Base-by-base conservation (phyloP, 2,329 filamentous ascomycete genomes). In the Plenodomus biglobosus region DNA sequence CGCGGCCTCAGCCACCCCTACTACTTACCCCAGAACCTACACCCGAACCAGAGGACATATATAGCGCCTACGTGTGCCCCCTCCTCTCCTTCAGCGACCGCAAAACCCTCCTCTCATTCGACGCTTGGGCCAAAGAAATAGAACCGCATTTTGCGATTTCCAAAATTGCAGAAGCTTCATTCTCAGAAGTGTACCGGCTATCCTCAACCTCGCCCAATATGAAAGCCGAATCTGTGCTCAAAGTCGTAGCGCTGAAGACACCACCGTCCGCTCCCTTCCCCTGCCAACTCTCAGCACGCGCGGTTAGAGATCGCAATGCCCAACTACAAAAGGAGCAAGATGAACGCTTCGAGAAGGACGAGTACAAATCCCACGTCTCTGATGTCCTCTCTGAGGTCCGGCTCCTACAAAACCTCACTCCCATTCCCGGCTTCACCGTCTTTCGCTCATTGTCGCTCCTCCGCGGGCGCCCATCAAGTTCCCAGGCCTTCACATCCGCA, bases 151-250 rank as follows among this genome's bases (percentile, higher is more conserved):
- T 80, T 53, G 63, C 75, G 32, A 75, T 86, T 35, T 73, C 75
- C 8, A 87, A 87, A 57, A 79, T 87, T 30, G 83, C 83, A 8
- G 84, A 87, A 65, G 84, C 84, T 1, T 85, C 83, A 1, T 87
- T 84, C 60, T 82, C 82, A 44, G 83, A 86, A 61, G 84, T 87
- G 2, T 86, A 85, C 64, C 80, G 83, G 11, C 62, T 65, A 35
- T 54, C 50, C 19, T 46, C 57, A 36, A 47, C 57, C 3, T 10
- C 27, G 13, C n/a, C n/a, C n/a, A 61, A 59, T 13, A 57, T 65
- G 15, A 60, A 62, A 18, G 68, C 75, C 42, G 76, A 77, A 52
- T 75, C 73, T 2, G 77, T 80, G 1, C 68, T 80, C 46, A 80
- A 80, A 59, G 60, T 80, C 34, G 61, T 72, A 6, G 61, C 66